Evolutionary conservation across 225 moss, liverwort and hornwort species (phyloP).

Genomic region (Neckera pumila): DNA sequence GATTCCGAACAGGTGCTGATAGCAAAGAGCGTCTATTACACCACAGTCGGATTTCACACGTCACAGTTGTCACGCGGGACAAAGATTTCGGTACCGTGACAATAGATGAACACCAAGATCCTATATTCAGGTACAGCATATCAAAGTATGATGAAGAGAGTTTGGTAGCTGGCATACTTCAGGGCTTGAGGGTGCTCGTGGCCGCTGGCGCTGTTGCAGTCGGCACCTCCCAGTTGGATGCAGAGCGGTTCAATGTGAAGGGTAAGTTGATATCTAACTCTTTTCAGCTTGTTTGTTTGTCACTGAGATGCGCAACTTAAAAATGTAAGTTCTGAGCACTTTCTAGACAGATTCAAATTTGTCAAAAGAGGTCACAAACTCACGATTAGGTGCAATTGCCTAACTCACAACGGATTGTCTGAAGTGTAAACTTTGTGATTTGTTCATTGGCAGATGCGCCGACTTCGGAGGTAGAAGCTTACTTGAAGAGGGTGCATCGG

Average conservation of each 20-base stretch:
- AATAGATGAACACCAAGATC: background rate
- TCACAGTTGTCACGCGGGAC: constrained; percentile 58
- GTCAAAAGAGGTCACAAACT: background rate
- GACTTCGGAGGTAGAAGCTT: constrained; percentile 20
- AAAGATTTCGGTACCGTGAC: constrained; percentile 40
- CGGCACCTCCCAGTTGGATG: constrained; percentile 58
- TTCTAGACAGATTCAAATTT: background rate
- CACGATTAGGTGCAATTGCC: background rate
- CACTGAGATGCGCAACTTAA: background rate
- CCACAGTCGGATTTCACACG: constrained; percentile 39
- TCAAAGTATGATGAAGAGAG: constrained; percentile 30
- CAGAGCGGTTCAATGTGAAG: constrained; percentile 29
- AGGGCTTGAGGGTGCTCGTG: constrained; percentile 44
- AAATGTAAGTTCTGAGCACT: no score
- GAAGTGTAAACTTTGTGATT: background rate
- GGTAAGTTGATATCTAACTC: background rate
- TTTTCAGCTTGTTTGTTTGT: background rate
- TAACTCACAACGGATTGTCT: no score
- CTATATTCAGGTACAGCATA: constrained; percentile 19
- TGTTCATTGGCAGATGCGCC: constrained; percentile 1
- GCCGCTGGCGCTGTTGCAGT: constrained; percentile 81
- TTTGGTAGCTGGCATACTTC: constrained; percentile 25
- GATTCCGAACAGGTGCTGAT: constrained; percentile 21
- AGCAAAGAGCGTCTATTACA: constrained; percentile 41
- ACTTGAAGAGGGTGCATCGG: constrained; percentile 12